Base-by-base conservation (phyloP, 768 basidiomycete species). In the Boletus subparvulus region DNA sequence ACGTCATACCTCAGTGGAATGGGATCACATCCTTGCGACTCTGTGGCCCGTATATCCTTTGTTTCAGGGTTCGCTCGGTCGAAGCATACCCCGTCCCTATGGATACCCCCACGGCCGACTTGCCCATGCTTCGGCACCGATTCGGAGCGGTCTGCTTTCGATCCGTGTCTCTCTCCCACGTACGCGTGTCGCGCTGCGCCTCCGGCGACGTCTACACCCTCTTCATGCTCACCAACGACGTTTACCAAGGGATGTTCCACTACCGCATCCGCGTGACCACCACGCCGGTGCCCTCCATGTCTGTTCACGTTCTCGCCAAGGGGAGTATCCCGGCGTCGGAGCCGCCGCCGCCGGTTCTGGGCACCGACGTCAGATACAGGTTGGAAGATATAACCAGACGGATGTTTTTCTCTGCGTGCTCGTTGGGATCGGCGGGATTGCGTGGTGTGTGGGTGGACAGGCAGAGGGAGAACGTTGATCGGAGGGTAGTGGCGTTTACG, bases 1-100 rank as follows among this genome's bases (percentile, higher is more conserved):
- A 21, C 16, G 8, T n/a, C 7, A 16, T 39, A 41, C 26, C 3
- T 17, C 36, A 78, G 76, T 77, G 74, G 73, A 77, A 74, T 37
- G 73, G 72, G 1, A 71, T 84, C 10, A 66, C 81, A 1, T 75
- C 73, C 10, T 57, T 81, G 17, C 74, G 71, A 17, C 74, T 85
- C 40, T 72, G 81, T 39, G 82, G 79, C 3, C 70, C 74, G 0
- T 79, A 81, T 51, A 61, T 86, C n/a, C 67, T 86, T 26, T 74
- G 80, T 24, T 77, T 85, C 63, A 82, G 78, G 54, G 70, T 76
- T 1, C 80, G 78, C 6, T 77, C 83, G 1, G 61, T 87, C 24
- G 82, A 85, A 55, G 67, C 83, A 3, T 76, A 28, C 47, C 67
- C 45, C 32, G 50, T 50, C 44, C 62, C 55, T 30, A 54, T 54